Base-by-base conservation (phyloP, 2,329 filamentous ascomycete genomes). In the Colletotrichum musae region DNA sequence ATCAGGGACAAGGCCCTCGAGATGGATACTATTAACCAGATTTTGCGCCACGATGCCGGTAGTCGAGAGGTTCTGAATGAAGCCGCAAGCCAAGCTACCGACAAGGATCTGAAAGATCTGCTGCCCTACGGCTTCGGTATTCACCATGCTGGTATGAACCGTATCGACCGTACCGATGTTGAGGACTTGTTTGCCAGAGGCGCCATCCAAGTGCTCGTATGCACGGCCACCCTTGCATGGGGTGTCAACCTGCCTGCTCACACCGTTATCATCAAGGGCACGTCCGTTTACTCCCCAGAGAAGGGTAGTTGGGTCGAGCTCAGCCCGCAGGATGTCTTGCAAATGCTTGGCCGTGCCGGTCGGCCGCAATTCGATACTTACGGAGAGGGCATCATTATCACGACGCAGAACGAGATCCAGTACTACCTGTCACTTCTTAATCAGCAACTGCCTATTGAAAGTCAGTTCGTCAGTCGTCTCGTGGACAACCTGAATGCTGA, bases 291-390 rank as follows among this genome's bases (percentile, higher is more conserved):
- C 82, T 98, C 96, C 0, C 96, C 96, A 0, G 96, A 99, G 79
- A 98, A 98, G 84, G 96, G 96, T 84, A 96, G 93, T 80, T 99
- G 96, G 95, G 95, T 99, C 21, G 97, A 99, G 79, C 83, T 99
- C 62, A 98, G 95, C 77, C 96, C 96, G 13, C 96, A 99, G 79
- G 96, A 99, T 82, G 95, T 99, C 43, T 86, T 99, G 58, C 96
- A 99, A 80, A 99, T 99, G 97, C 90, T 99, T 76, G 96, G 96
- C 77, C 94, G 96, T 87, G 97, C 96, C 62, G 96, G 96, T 78
- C 91, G 96, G 73, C 96, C 96, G 32, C 97, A 99, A 77, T 99
- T 94, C 78, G 96, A 99, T 78, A 98, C 94, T 0, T 99, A 97
- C 77, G 96, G 96, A 78, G 96, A 99, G 80, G 96, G 96, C 79